These are phyloP conservation scores for Talaromyces amestolkiae DNA, from an alignment of 2,329 filamentous ascomycete genomes.

Conservation along the genomic window DNA sequence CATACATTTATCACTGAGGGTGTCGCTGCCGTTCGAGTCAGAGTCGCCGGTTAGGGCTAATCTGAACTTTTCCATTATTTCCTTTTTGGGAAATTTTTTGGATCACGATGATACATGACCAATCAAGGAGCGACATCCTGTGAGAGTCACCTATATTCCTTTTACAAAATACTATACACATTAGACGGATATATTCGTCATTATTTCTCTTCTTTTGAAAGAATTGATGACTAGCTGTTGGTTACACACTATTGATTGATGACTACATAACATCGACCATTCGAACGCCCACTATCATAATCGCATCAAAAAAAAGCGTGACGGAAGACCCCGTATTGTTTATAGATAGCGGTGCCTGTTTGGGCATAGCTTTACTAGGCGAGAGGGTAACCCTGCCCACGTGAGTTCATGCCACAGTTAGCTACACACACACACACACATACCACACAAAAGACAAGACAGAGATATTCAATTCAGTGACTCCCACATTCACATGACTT, in stretches of 20 bases:
- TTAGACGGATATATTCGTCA: neutral
- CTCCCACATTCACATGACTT: neutral
- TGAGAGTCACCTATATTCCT: neutral
- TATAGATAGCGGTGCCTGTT: neutral
- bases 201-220: neutral
- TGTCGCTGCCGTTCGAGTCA: neutral
- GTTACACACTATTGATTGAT: neutral
- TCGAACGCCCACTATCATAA: neutral
- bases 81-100: constrained; percentile 1
- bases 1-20: neutral
- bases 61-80: constrained; percentile 2
- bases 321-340: neutral
- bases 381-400: neutral
- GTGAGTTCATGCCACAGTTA: neutral
- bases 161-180: neutral
- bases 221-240: neutral
- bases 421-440: neutral
- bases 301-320: neutral
- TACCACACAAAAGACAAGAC: neutral
- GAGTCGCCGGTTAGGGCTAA: neutral
- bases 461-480: neutral
- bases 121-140: neutral
- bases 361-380: neutral
- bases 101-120: neutral
- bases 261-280: neutral